A percentile compares a stretch with the other conserved stretches of the same genome.
Conservation (phyloP, 805 yeast species). For the Candida tibetensis region DNA sequence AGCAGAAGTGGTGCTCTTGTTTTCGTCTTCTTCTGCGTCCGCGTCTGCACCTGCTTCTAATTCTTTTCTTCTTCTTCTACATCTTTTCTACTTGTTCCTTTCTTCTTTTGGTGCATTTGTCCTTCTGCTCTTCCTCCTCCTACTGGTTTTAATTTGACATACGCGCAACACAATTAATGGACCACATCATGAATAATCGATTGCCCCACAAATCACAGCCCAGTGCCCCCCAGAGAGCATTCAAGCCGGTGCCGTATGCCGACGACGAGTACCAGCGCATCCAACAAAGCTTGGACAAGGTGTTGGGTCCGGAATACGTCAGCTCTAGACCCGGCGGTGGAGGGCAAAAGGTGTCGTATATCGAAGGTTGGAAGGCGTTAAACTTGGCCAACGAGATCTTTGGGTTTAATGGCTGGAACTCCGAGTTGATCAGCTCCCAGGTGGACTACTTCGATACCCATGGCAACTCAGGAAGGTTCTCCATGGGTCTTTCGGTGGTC, state of each 20-base stretch:
- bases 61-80: too few relatives aligned
- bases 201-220: slow-evolving; percentile 6
- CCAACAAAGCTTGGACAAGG: slow-evolving; percentile 32
- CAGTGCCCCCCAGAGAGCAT: slow-evolving; percentile 10
- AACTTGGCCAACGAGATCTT: slow-evolving; percentile 77
- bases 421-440: slow-evolving; percentile 61
- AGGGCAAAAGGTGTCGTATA: slow-evolving; percentile 62
- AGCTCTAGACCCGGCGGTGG: slow-evolving; percentile 77
- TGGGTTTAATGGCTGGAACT: slow-evolving; percentile 82
- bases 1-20: too few relatives aligned
- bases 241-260: slow-evolving; percentile 27
- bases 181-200: background rate
- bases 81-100: too few relatives aligned
- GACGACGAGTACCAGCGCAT: slow-evolving; percentile 34
- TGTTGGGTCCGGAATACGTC: slow-evolving; percentile 73
- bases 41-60: too few relatives aligned
- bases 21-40: too few relatives aligned
- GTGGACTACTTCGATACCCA: slow-evolving; percentile 71
- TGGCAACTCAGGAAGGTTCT: slow-evolving; percentile 49
- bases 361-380: slow-evolving; percentile 83
- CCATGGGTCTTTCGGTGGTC: slow-evolving; percentile 67
- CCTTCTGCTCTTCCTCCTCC: too few relatives aligned
- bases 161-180: too few relatives aligned
- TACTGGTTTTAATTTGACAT: too few relatives aligned
- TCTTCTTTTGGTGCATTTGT: too few relatives aligned